Percentiles rank a stretch among this genome's conserved stretches.
These are phyloP conservation scores for Aspergillus sp. DNA, from an alignment of 2,329 filamentous ascomycete genomes.

Conservation along the genomic window DNA sequence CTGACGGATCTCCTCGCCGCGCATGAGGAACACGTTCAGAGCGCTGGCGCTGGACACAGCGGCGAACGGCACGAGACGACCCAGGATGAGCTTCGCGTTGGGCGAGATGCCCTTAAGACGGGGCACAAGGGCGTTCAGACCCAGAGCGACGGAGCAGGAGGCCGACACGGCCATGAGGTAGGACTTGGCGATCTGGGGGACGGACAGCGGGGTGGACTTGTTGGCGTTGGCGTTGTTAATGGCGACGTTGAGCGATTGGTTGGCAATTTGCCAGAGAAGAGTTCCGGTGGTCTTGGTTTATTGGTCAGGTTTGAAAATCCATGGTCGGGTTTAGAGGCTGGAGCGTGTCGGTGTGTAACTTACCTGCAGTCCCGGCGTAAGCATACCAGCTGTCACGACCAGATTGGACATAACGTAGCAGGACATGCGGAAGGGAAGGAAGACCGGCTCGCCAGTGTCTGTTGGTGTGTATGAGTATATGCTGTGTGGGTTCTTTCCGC, in stretches of 20 bases:
- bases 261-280: conserved; percentile 90
- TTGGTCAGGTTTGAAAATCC: not conserved
- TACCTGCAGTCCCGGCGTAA: conserved; percentile 81
- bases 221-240: conserved; percentile 98
- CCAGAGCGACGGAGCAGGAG: conserved; percentile 89
- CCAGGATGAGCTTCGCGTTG: conserved; percentile 72
- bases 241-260: conserved; percentile 96
- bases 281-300: conserved; percentile 70
- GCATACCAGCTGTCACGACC: conserved; percentile 94
- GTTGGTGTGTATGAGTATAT: not conserved
- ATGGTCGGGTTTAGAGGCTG: not conserved
- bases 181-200: conserved; percentile 78
- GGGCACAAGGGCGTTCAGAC: conserved; percentile 86
- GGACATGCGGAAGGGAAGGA: conserved; percentile 97
- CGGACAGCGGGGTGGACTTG: conserved; percentile 88
- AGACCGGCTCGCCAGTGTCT: conserved; percentile 91
- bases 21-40: conserved; percentile 97
- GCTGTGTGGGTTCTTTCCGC: too few species aligned
- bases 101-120: conserved; percentile 76
- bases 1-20: conserved; percentile 87
- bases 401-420: conserved; percentile 91
- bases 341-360: conserved; percentile 21
- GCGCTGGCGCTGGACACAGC: conserved; percentile 89
- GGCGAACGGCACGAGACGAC: conserved; percentile 91
- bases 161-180: conserved; percentile 91